Percentiles rank a stretch among this genome's conserved stretches.
Conservation (phyloP, 1,284 basidiomycete genomes). For the Apiotrichum gracile region DNA sequence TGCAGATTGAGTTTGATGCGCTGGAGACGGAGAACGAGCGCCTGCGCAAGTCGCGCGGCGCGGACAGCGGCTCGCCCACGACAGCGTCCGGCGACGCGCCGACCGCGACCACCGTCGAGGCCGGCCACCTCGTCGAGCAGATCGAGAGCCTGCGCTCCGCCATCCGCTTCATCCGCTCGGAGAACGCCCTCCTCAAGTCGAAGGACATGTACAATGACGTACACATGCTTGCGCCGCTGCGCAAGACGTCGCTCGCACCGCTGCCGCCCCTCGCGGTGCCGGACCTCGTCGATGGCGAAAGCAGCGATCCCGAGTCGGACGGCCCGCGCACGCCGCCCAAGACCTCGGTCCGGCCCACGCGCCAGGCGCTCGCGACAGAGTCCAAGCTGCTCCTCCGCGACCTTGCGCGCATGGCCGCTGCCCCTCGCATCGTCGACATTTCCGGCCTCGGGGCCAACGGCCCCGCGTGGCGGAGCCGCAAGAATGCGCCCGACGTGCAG, state of each 20-base stretch:
- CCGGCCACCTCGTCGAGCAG: slow-evolving; percentile 48
- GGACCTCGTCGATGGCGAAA: slow-evolving; percentile 11
- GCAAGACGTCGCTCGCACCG: background rate
- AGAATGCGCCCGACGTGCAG: slow-evolving; percentile 70
- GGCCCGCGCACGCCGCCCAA: slow-evolving; percentile 14
- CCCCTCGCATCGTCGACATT: slow-evolving; percentile 74
- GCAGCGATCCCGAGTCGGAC: slow-evolving; percentile 13
- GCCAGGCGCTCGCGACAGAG: slow-evolving; percentile 66
- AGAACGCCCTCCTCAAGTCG: slow-evolving; percentile 87
- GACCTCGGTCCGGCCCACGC: slow-evolving; percentile 50
- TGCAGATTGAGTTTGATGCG: slow-evolving; percentile 80
- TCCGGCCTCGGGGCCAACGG: slow-evolving; percentile 48
- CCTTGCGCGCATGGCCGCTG: slow-evolving; percentile 71
- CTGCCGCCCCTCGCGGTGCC: slow-evolving; percentile 5
- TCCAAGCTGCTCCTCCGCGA: slow-evolving; percentile 75
- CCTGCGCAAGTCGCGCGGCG: slow-evolving; percentile 61
- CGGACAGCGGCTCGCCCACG: slow-evolving; percentile 1
- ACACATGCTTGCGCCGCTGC: slow-evolving; percentile 62
- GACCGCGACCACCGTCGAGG: slow-evolving; percentile 6
- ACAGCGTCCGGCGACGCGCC: no score
- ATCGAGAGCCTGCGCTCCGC: slow-evolving; percentile 85
- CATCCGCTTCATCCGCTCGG: slow-evolving; percentile 78
- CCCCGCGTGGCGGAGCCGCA: slow-evolving; percentile 63
- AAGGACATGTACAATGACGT: slow-evolving; percentile 79
- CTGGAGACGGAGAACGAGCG: slow-evolving; percentile 81